phyloP scores from a whole-genome alignment of 2,329 filamentous ascomycete genomes.

The Xylariales sp. region DNA sequence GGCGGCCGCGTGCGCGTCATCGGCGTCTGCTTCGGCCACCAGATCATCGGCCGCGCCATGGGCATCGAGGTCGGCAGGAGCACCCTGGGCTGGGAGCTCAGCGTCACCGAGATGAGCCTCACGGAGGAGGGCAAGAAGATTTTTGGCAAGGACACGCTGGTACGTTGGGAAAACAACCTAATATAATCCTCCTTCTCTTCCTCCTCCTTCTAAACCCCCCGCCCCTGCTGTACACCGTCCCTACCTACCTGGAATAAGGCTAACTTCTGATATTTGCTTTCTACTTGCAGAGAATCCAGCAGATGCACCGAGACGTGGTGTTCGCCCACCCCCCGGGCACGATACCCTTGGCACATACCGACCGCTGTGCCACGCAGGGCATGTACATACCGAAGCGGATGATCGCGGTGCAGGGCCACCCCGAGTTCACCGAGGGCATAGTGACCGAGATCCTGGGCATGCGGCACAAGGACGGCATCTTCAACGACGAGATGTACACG shows the following conservation, averaged over 20 bases:
- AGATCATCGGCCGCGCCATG: conserved; percentile 73
- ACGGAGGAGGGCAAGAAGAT: conserved; percentile 66
- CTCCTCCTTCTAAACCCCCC: too few relatives aligned
- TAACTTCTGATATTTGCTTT: too few relatives aligned
- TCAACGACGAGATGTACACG: conserved; percentile 63
- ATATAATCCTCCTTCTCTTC: too few relatives aligned
- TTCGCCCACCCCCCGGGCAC: conserved; percentile 57
- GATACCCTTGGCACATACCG: conserved; percentile 59
- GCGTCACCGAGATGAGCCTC: conserved; percentile 65
- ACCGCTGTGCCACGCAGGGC: conserved; percentile 69
- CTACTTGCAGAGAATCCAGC: conserved; percentile 63
- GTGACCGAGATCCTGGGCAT: conserved; percentile 62
- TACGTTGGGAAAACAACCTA: too few relatives aligned
- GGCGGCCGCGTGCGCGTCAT: conserved; percentile 65
- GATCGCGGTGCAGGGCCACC: conserved; percentile 81
- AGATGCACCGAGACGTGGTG: conserved; percentile 84
- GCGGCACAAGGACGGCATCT: conserved; percentile 63
- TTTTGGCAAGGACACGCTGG: conserved; percentile 61
- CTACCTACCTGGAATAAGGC: too few relatives aligned
- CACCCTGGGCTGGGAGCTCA: conserved; percentile 74
- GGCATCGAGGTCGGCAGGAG: conserved; percentile 63
- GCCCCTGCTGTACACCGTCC: too few relatives aligned
- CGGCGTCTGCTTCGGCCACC: conserved; percentile 83
- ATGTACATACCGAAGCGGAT: conserved; percentile 66
- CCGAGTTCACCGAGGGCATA: conserved; percentile 73